Percentiles rank a stretch among this genome's conserved stretches.
Evolutionary conservation across 1,284 basidiomycete genomes (phyloP).

Genomic region (Papiliotrema nemorosa): DNA sequence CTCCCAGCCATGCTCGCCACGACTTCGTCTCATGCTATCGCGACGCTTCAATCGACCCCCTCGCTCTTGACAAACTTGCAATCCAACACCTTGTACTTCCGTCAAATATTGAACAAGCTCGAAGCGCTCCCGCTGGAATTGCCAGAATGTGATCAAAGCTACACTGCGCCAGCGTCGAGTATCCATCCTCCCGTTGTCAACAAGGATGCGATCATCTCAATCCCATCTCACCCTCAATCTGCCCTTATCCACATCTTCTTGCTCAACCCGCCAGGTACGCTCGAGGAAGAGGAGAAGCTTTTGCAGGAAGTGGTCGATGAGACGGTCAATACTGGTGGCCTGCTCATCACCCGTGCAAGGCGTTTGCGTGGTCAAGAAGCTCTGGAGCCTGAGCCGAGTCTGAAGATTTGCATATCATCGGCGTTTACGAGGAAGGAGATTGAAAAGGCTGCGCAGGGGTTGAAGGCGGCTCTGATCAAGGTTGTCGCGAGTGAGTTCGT

Average conservation of each 20-base stretch:
- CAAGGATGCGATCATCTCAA: slow-evolving; percentile 64
- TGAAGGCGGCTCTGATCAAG: slow-evolving; percentile 74
- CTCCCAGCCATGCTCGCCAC: slow-evolving; percentile 88
- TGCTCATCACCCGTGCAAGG: slow-evolving; percentile 78
- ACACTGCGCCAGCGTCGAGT: slow-evolving; percentile 1
- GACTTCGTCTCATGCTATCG: slow-evolving; percentile 78
- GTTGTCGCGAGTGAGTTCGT: slow-evolving; percentile 52
- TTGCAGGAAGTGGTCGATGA: slow-evolving; percentile 89
- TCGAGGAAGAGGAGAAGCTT: slow-evolving; percentile 68
- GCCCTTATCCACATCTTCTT: slow-evolving; percentile 85
- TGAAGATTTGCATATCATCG: slow-evolving; percentile 74
- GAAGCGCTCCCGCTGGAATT: slow-evolving; percentile 43
- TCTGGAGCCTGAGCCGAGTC: slow-evolving; percentile 76
- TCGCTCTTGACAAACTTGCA: slow-evolving; percentile 70
- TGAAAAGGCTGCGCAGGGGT: slow-evolving; percentile 74
- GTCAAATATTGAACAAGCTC: slow-evolving; percentile 68
- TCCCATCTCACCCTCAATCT: slow-evolving; percentile 79
- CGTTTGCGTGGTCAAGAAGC: slow-evolving; percentile 76
- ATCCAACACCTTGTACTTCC: slow-evolving; percentile 74
- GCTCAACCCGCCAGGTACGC: slow-evolving; percentile 49
- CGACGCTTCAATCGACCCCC: slow-evolving; percentile 68
- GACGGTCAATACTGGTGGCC: slow-evolving; percentile 62
- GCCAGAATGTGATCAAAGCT: slow-evolving; percentile 3
- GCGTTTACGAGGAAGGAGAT: slow-evolving; percentile 83
- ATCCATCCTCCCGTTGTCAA: slow-evolving; percentile 12